Evolutionary conservation across 176 grass and related monocot species (phyloP).

Genomic region (Raddia distichophylla): DNA sequence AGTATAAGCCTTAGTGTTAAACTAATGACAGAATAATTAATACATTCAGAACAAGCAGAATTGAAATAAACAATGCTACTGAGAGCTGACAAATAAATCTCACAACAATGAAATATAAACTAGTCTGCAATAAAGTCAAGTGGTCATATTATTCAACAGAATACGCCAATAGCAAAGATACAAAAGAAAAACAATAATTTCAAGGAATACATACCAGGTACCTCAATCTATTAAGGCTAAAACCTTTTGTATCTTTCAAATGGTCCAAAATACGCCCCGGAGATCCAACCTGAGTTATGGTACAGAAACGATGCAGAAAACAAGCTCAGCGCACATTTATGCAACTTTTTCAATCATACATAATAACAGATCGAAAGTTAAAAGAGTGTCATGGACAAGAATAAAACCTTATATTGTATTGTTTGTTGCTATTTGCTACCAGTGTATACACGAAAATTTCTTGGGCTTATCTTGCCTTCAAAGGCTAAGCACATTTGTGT

Average conservation of each 20-base stretch:
- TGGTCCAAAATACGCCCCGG: slow-evolving; percentile 84
- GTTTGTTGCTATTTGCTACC: slow-evolving; percentile 23
- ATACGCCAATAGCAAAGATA: background rate
- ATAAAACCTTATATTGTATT: background rate
- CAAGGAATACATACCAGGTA: slow-evolving; percentile 62
- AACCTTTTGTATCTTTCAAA: slow-evolving; percentile 87
- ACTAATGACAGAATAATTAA: background rate
- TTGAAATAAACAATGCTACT: slow-evolving; percentile 11
- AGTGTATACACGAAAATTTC: background rate
- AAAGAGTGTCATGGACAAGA: background rate
- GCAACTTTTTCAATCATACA: background rate
- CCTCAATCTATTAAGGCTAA: slow-evolving; percentile 81
- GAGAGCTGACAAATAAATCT: background rate
- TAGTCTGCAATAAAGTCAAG: background rate
- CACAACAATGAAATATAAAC: background rate
- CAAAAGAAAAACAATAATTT: background rate
- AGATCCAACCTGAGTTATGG: slow-evolving; percentile 71
- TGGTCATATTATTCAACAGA: background rate
- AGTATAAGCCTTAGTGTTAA: background rate
- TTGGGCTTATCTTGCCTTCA: background rate
- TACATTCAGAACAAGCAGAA: background rate
- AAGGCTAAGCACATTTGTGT: background rate
- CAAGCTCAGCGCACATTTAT: background rate
- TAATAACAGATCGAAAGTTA: background rate
- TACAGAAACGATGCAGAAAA: slow-evolving; percentile 32